phyloP scores from a whole-genome alignment of 306 rosid species.

The Lathyrus tuberosus region DNA sequence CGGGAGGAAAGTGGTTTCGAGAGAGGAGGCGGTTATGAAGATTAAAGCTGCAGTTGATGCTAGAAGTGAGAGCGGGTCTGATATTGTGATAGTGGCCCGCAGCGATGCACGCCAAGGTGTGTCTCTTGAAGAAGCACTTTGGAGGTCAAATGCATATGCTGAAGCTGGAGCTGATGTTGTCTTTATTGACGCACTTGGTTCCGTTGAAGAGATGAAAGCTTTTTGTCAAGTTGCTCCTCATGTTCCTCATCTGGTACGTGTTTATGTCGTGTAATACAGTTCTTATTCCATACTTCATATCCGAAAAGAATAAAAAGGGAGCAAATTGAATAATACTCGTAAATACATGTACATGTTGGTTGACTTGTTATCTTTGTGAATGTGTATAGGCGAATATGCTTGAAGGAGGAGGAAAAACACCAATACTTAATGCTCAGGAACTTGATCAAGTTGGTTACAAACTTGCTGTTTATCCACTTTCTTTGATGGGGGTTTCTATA shows the following conservation, averaged over 20 bases:
- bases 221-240: conserved; percentile 74
- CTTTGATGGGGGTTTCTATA: conserved; percentile 82
- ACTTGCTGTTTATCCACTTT: conserved; percentile 82
- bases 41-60: conserved; percentile 90
- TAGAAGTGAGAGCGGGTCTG: conserved; percentile 81
- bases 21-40: conserved; percentile 84
- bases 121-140: conserved; percentile 73
- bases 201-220: conserved; percentile 83
- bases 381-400: conserved; percentile 93
- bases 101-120: conserved; percentile 91
- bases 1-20: conserved; percentile 82
- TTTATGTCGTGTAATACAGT: not conserved
- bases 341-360: not conserved
- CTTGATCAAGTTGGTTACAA: conserved; percentile 84
- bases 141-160: conserved; percentile 74
- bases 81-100: conserved; percentile 89
- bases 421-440: conserved; percentile 65
- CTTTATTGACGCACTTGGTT: conserved; percentile 78
- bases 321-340: not conserved
- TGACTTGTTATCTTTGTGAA: conserved; percentile 32
- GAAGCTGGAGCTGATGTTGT: conserved; percentile 97
- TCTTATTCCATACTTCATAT: too few species aligned
- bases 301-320: too few species aligned
- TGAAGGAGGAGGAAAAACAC: conserved; percentile 98
- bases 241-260: conserved; percentile 69